Percentiles rank a stretch among this genome's conserved stretches.
phyloP scores from a whole-genome alignment of 345 rosid genomes.

The Rhizophora mangle region DNA sequence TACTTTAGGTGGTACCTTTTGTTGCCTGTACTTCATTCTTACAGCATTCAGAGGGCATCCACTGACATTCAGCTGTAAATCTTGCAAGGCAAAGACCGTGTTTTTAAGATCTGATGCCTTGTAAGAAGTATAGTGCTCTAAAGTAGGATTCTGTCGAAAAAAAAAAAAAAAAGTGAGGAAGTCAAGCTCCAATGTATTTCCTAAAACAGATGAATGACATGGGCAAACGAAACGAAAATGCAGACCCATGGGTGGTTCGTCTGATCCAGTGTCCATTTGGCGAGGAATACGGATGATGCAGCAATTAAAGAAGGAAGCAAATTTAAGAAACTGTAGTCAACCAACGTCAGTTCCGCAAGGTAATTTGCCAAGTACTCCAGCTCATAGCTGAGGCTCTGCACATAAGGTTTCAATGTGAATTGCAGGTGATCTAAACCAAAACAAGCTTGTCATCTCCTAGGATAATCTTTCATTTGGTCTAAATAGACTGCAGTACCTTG shows the following conservation, averaged over 20 bases:
- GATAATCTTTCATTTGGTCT: neutral
- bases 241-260: constrained; percentile 86
- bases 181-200: neutral
- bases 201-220: constrained; percentile 5
- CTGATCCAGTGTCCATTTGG: constrained; percentile 85
- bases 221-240: constrained; percentile 17
- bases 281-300: constrained; percentile 90
- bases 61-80: constrained; percentile 54
- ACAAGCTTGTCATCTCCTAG: too few relatives aligned
- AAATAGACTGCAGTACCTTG: constrained; percentile 40
- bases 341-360: constrained; percentile 72
- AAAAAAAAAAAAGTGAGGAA: neutral
- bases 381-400: constrained; percentile 73
- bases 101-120: constrained; percentile 56
- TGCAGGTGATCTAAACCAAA: too few relatives aligned
- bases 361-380: constrained; percentile 74
- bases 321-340: constrained; percentile 56
- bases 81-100: constrained; percentile 56
- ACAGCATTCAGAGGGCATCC: constrained; percentile 69
- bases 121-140: constrained; percentile 74
- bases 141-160: constrained; percentile 65
- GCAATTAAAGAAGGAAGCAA: constrained; percentile 78
- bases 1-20: constrained; percentile 47
- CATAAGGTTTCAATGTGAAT: constrained; percentile 2
- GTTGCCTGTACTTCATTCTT: constrained; percentile 67